Conservation (phyloP, 148 eudicot genomes). For the Vaccinium vitisidaea region DNA sequence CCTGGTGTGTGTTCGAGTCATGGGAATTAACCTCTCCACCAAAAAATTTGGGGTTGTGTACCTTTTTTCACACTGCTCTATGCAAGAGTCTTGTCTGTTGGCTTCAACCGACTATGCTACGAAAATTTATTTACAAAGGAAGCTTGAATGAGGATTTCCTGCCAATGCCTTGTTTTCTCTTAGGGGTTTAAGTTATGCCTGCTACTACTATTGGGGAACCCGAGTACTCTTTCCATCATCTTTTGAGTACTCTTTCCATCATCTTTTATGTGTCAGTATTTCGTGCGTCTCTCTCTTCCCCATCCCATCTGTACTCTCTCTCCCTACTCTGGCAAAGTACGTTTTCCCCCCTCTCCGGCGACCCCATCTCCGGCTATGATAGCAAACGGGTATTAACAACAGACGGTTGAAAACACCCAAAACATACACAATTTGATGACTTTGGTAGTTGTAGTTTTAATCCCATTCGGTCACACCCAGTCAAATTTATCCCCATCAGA, state of each 20-base stretch:
- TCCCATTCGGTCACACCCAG: no score
- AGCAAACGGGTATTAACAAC: no score
- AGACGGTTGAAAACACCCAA: no score
- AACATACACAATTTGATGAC: no score
- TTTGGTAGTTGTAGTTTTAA: no score
- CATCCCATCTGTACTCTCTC: no score
- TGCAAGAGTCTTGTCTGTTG: neutral
- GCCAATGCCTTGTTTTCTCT: neutral
- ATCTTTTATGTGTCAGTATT: neutral
- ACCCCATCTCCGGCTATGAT: no score
- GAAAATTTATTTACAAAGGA: constrained; percentile 1
- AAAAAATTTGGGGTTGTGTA: neutral
- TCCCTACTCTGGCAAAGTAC: no score
- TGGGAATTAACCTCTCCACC: constrained; percentile 1
- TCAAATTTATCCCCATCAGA: no score
- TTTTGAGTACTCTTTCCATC: neutral
- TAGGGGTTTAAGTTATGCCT: constrained; percentile 1
- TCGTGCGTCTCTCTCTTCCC: no score
- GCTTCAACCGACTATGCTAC: neutral
- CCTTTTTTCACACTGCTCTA: neutral
- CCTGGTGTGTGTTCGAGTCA: neutral
- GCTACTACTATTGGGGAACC: neutral
- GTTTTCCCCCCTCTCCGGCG: no score
- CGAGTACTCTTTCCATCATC: neutral
- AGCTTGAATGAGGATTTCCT: neutral